A percentile compares a stretch with the other conserved stretches of the same genome.
Conservation (phyloP, 176 grass and related monocot species). For the Echinochloa phyllopogon region DNA sequence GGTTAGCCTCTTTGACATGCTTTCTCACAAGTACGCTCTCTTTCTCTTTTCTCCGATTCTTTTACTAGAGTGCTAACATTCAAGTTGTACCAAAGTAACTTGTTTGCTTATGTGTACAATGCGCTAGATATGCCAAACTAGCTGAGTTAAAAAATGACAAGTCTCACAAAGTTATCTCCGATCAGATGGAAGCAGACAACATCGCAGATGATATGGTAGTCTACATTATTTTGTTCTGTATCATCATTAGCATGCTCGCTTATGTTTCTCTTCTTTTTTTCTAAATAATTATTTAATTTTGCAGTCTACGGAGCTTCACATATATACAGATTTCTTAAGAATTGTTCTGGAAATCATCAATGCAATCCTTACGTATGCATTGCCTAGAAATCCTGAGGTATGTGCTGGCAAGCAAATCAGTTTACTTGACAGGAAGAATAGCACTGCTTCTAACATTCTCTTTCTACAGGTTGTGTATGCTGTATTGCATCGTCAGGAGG, state of each 20-base stretch:
- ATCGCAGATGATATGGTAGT: conserved; percentile 92
- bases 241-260: conserved; percentile 6
- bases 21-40: conserved; percentile 88
- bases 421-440: conserved; percentile 31
- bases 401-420: conserved; percentile 20
- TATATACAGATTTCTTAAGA: conserved; percentile 97
- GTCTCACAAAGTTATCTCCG: conserved; percentile 59
- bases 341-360: conserved; percentile 99
- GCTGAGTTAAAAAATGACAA: conserved; percentile 98
- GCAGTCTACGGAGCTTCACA: conserved; percentile 97
- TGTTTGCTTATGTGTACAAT: conserved; percentile 27
- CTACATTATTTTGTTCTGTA: conserved; percentile 29
- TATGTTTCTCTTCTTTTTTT: conserved; percentile 31
- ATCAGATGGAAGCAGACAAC: conserved; percentile 76
- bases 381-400: conserved; percentile 98
- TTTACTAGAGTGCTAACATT: conserved; percentile 34
- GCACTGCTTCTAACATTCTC: conserved; percentile 39
- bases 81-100: background rate
- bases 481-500: conserved; percentile 95
- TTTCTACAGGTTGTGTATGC: conserved; percentile 94
- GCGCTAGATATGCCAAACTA: conserved; percentile 88
- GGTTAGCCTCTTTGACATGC: conserved; percentile 99
- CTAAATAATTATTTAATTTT: conserved; percentile 44
- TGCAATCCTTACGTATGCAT: conserved; percentile 97
- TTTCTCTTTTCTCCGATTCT: conserved; percentile 20